Conservation (phyloP, 148 eudicot species). For the Fagopyrum esculentum region DNA sequence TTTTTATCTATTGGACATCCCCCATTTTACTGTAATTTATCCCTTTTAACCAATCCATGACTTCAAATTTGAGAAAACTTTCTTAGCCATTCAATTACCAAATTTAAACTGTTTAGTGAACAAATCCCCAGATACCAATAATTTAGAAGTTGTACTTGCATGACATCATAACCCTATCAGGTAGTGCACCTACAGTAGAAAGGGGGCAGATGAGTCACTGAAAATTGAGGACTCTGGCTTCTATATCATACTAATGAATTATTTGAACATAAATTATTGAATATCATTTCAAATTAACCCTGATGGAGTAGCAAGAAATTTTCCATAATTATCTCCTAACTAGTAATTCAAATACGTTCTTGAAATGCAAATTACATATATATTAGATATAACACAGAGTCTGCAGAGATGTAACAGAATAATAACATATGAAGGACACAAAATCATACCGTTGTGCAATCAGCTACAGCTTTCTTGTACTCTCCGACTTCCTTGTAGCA, state of each 20-base stretch:
- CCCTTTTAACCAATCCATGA: background rate
- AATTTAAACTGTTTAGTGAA: background rate
- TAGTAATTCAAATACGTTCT: background rate
- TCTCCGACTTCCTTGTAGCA: conserved; percentile 98
- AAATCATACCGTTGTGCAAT: conserved; percentile 74
- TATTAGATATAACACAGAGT: background rate
- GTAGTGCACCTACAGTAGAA: background rate
- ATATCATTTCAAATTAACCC: background rate
- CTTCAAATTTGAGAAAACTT: background rate
- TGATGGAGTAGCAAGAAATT: background rate
- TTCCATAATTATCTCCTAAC: background rate
- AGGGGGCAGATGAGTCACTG: background rate
- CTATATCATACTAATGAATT: background rate
- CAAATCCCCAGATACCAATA: background rate
- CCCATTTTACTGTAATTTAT: background rate
- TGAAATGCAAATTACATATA: background rate
- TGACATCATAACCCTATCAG: background rate
- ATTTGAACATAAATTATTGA: background rate
- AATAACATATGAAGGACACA: background rate
- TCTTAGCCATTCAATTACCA: background rate
- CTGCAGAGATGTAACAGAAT: background rate
- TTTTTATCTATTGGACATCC: background rate
- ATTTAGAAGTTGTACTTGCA: background rate
- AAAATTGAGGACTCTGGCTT: conserved; percentile 2
- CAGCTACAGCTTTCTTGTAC: conserved; percentile 97